Percentiles rank a stretch among this genome's conserved stretches.
Evolutionary conservation across 805 yeast genomes (phyloP).

Genomic region (Scheffersomyces amazonensis): DNA sequence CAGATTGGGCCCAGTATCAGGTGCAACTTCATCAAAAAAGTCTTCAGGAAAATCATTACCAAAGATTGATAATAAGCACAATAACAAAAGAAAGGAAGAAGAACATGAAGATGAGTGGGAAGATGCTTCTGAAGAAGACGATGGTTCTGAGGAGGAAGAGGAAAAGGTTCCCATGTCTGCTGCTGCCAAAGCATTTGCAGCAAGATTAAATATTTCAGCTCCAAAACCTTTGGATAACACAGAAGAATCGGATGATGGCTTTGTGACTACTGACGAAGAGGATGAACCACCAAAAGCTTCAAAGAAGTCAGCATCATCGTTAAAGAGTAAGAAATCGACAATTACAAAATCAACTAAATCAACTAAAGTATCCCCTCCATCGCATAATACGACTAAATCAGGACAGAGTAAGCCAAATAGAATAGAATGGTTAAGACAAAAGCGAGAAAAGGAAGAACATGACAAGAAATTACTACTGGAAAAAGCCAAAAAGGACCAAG

Average conservation of each 20-base stretch:
- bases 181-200: slow-evolving; percentile 32
- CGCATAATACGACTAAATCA: not conserved
- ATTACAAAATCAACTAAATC: not conserved
- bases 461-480: slow-evolving; percentile 1
- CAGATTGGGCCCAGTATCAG: slow-evolving; percentile 21
- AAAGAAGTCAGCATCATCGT: not conserved
- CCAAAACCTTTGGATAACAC: too few species aligned
- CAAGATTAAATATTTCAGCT: too few species aligned
- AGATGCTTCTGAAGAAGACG: slow-evolving; percentile 1
- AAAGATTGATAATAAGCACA: not conserved
- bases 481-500: slow-evolving; percentile 3
- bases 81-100: not conserved
- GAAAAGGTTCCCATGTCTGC: slow-evolving; percentile 23
- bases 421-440: not conserved
- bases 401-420: not conserved
- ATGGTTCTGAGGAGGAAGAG: slow-evolving; percentile 8
- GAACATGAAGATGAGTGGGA: not conserved
- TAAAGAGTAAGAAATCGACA: not conserved
- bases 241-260: slow-evolving; percentile 7
- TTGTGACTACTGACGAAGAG: slow-evolving; percentile 6
- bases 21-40: too few species aligned
- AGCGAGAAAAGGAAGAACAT: not conserved
- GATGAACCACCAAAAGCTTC: not conserved
- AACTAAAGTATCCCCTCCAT: not conserved
- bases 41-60: not conserved